These are phyloP conservation scores for Colletotrichum eremochloae DNA, from an alignment of 2,329 filamentous ascomycete species.

Conservation along the genomic window DNA sequence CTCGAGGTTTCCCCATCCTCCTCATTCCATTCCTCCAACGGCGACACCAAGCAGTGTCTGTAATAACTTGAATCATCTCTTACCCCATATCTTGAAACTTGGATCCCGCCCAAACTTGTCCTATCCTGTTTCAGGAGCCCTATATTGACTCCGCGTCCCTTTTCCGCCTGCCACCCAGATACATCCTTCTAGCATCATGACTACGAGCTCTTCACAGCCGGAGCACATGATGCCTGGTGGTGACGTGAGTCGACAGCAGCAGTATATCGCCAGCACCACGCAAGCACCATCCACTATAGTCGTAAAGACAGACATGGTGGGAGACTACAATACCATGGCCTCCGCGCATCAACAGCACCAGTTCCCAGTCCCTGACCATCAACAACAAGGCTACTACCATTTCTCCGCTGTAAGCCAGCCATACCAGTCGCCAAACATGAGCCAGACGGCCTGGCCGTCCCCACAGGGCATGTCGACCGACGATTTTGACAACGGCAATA, in stretches of 20 bases:
- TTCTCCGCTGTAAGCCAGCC: constrained; percentile 28
- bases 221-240: constrained; percentile 14
- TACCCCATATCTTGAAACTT: constrained; percentile 18
- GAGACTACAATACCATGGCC: constrained; percentile 28
- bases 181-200: constrained; percentile 17
- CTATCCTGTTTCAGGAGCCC: constrained; percentile 27
- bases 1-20: constrained; percentile 3
- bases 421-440: constrained; percentile 29
- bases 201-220: constrained; percentile 21
- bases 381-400: constrained; percentile 42
- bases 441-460: constrained; percentile 49
- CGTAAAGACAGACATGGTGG: constrained; percentile 17
- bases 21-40: constrained; percentile 16
- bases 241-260: constrained; percentile 12
- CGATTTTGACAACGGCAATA: constrained; percentile 50
- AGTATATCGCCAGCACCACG: background rate
- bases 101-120: constrained; percentile 24
- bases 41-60: constrained; percentile 17
- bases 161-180: background rate
- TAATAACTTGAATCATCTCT: background rate
- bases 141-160: background rate
- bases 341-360: constrained; percentile 27
- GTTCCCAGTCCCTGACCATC: constrained; percentile 20
- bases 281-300: constrained; percentile 21
- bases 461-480: constrained; percentile 53